phyloP scores from a whole-genome alignment of 345 rosid species.

The Gossypium anomalum region DNA sequence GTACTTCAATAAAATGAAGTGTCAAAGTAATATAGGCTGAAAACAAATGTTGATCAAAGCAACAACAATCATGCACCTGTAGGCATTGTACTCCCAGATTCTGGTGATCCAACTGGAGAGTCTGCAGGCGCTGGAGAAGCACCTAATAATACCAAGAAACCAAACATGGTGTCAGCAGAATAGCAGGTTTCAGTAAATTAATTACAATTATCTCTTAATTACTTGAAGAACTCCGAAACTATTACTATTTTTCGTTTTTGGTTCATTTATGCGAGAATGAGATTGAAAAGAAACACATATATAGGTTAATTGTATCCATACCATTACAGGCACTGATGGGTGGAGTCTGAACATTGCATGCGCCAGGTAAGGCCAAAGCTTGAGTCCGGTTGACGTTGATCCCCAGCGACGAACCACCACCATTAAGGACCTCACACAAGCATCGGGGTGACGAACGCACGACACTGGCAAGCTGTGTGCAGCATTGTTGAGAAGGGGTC shows the following conservation, averaged over 20 bases:
- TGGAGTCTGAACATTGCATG: conserved; percentile 80
- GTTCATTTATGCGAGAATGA: no score
- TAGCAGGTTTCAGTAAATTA: neutral
- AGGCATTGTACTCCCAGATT: conserved; percentile 33
- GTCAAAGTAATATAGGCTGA: no score
- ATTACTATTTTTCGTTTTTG: no score
- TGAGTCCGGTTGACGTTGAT: conserved; percentile 53
- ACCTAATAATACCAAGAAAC: neutral
- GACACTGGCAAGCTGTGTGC: conserved; percentile 57
- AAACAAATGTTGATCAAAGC: neutral
- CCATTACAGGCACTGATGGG: conserved; percentile 20
- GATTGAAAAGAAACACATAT: no score
- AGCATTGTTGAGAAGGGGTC: conserved; percentile 64
- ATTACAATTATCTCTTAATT: neutral
- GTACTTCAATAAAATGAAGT: no score
- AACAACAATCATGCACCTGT: conserved; percentile 45
- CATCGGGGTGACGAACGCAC: conserved; percentile 38
- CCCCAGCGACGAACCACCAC: neutral
- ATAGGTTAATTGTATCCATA: no score
- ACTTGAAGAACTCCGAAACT: neutral
- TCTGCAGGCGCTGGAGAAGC: conserved; percentile 18
- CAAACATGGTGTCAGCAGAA: neutral
- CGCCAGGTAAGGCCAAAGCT: conserved; percentile 64
- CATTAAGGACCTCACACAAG: neutral
- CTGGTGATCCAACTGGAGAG: conserved; percentile 59